Evolutionary conservation across 768 basidiomycete genomes (phyloP), one percentile per base, ranked within the genome.

Genomic region (Cystofilobasidium ferigula): DNA sequence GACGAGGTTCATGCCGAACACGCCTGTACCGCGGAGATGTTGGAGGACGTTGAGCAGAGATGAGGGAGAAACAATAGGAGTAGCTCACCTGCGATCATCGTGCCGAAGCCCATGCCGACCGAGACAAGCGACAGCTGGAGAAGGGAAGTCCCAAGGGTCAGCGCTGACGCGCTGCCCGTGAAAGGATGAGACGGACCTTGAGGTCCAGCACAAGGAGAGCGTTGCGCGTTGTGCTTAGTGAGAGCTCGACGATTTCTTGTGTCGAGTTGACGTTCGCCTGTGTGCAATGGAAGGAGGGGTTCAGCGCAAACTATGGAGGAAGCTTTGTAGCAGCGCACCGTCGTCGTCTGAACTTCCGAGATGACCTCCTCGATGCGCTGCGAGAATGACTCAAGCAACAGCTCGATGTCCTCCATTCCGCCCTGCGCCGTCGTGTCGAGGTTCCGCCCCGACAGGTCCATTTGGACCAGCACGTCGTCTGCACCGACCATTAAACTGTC

Each of bases 281-380:
- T 3, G 26, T 2, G n/a, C n/a, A n/a, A n/a, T n/a, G n/a, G 13
- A 54, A 10, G 20, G 51, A 48, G 8, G 24, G 45, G 8, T 24
- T 9, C 13, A 48, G 6, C 20, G 8, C 13, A 48, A 24, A 7
- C 26, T 5, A 48, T 2, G 47, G 4, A 3, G 20, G 47, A 24
- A 48, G 22, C 20, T 20, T 42, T 42, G 40, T 42, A 14, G n/a
- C 34, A 7, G n/a, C 57, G 36, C 14, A 60, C 65, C 14, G 51
- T 57, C 9, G 65, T 61, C 24, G 65, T 67, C 20, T 67, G 65
- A n/a, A 67, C 60, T 26, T 67, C 60, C 22, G 53, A 53, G 43
- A 62, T 67, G 30, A 67, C 61, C 59, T 67, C 65, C 32, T 67
- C 65, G 35, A 67, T 32, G 20, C 65, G 34, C 51, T 67, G 65